phyloP scores from a whole-genome alignment of 2,329 filamentous ascomycete genomes.

The Fusarium algeriense region DNA sequence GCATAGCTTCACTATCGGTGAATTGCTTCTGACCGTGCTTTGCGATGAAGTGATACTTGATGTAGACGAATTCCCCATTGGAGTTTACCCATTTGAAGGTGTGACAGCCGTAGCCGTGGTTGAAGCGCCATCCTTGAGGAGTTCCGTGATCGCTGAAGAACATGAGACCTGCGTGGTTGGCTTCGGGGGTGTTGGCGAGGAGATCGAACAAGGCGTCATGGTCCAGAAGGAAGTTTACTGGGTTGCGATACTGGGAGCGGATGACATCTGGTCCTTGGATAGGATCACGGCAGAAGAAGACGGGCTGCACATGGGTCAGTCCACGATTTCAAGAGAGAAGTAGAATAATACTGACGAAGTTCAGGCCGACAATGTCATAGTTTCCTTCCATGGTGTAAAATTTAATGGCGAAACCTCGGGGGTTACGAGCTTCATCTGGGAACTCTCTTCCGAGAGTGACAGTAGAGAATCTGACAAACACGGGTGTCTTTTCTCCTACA shows the following conservation, averaged over 20 bases:
- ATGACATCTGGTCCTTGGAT: slow-evolving; percentile 17
- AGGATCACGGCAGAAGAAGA: slow-evolving; percentile 17
- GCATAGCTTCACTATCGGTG: slow-evolving; percentile 7
- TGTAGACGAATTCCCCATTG: slow-evolving; percentile 10
- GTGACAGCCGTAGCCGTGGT: slow-evolving; percentile 15
- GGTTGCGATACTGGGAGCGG: slow-evolving; percentile 12
- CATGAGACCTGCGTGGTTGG: slow-evolving; percentile 5
- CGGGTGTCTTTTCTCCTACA: slow-evolving; percentile 1
- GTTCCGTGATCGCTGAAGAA: slow-evolving; percentile 18
- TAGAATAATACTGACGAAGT: neutral
- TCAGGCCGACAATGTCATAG: neutral
- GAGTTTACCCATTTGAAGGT: slow-evolving; percentile 17
- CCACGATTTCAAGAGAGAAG: neutral
- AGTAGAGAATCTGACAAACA: slow-evolving; percentile 11
- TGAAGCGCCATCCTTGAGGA: slow-evolving; percentile 15
- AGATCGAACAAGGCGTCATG: slow-evolving; percentile 11
- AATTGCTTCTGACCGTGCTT: slow-evolving; percentile 20
- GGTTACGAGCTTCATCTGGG: slow-evolving; percentile 8
- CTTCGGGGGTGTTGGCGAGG: neutral
- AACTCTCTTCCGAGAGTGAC: slow-evolving; percentile 8
- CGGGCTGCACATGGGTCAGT: neutral
- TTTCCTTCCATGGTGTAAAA: slow-evolving; percentile 8
- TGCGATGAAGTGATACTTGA: slow-evolving; percentile 19
- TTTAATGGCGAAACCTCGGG: slow-evolving; percentile 9
- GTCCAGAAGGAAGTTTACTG: slow-evolving; percentile 10